A percentile compares a stretch with the other conserved stretches of the same genome.
Conservation (phyloP, 306 rosid species). For the Lathyrus sativus region DNA sequence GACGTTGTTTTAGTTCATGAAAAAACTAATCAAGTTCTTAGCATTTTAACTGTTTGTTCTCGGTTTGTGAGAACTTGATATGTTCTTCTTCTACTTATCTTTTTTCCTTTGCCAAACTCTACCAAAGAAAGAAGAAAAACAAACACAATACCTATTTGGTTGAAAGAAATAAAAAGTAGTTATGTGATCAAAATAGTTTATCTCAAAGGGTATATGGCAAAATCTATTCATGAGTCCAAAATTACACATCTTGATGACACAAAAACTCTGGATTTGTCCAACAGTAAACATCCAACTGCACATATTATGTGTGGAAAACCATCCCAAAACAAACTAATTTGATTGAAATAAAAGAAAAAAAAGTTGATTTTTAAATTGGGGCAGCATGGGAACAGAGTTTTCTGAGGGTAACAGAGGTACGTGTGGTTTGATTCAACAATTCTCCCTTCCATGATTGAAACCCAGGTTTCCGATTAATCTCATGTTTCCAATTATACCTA, state of each 20-base stretch:
- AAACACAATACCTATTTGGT: not conserved
- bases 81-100: not conserved
- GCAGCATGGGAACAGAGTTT: conserved; percentile 53
- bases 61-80: not conserved
- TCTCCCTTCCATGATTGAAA: conserved; percentile 75
- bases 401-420: conserved; percentile 82
- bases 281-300: not conserved
- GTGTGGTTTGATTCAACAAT: conserved; percentile 54
- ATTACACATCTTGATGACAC: not conserved
- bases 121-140: not conserved
- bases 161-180: not conserved
- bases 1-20: too few species aligned
- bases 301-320: too few species aligned
- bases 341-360: not conserved
- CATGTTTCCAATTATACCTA: conserved; percentile 79
- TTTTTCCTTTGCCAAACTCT: not conserved
- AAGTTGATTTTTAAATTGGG: not conserved
- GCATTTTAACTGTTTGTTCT: not conserved
- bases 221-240: not conserved
- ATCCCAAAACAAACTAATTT: not conserved
- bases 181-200: too few species aligned
- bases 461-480: conserved; percentile 77
- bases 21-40: too few species aligned
- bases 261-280: not conserved
- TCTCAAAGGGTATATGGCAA: too few species aligned